phyloP scores from a whole-genome alignment of 2,329 filamentous ascomycete species.

The Bipolaris zeicola region DNA sequence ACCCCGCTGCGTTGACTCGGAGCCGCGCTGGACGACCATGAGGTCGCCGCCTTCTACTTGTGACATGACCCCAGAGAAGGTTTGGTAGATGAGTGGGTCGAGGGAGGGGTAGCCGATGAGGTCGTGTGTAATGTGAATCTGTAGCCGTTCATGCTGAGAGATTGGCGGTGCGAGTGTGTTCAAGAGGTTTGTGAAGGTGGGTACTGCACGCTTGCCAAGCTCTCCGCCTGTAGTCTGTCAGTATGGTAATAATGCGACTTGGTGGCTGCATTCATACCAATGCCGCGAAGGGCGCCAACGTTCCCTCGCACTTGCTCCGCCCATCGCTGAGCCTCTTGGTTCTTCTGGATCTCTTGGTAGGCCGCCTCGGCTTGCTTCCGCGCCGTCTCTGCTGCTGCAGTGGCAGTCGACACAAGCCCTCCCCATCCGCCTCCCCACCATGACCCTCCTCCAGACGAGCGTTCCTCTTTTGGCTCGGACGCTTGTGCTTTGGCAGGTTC shows the following conservation, averaged over 20 bases:
- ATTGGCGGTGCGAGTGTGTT: conserved; percentile 96
- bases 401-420: conserved; percentile 79
- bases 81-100: conserved; percentile 87
- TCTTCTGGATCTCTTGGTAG: conserved; percentile 93
- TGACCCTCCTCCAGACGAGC: conserved; percentile 47
- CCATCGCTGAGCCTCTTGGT: conserved; percentile 96
- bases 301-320: conserved; percentile 92
- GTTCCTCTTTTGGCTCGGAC: conserved; percentile 59
- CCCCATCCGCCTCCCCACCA: conserved; percentile 77
- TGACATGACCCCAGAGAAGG: conserved; percentile 96
- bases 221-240: conserved; percentile 71
- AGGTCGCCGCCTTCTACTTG: conserved; percentile 97
- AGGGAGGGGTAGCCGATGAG: conserved; percentile 92
- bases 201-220: conserved; percentile 70
- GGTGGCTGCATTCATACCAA: conserved; percentile 61
- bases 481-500: conserved; percentile 46
- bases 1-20: conserved; percentile 75
- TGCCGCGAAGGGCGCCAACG: conserved; percentile 74
- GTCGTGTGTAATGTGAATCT: conserved; percentile 97
- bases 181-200: conserved; percentile 92
- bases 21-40: conserved; percentile 89
- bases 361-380: conserved; percentile 92
- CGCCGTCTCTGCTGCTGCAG: conserved; percentile 77
- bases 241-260: conserved; percentile 2
- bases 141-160: conserved; percentile 92